These are phyloP conservation scores for Gelatoporia subvermispora DNA, from an alignment of 768 basidiomycete species.

Conservation along the genomic window DNA sequence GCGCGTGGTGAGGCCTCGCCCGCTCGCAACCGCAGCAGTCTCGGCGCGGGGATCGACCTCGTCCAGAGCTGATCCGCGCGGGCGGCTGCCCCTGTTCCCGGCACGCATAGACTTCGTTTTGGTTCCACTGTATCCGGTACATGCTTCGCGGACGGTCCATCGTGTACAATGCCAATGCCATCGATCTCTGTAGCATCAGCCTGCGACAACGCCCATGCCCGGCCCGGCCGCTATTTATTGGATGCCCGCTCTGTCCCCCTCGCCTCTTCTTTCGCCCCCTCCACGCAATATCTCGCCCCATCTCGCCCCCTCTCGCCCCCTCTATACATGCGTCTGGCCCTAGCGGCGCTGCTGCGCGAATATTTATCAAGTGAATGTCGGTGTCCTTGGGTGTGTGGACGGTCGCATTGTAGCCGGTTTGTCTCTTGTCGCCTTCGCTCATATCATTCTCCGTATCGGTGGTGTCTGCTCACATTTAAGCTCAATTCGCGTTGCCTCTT, in stretches of 20 bases:
- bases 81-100: background rate
- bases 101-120: background rate
- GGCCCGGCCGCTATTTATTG: slow-evolving; percentile 3
- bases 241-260: background rate
- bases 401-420: slow-evolving; percentile 6
- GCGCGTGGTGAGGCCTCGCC: background rate
- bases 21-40: slow-evolving; percentile 4
- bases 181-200: slow-evolving; percentile 1
- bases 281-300: too few species aligned
- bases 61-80: slow-evolving; percentile 7
- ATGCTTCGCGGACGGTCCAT: background rate
- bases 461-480: slow-evolving; percentile 5
- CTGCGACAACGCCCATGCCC: background rate
- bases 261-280: background rate
- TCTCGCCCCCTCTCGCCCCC: background rate
- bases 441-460: background rate
- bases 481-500: background rate
- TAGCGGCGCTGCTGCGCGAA: background rate
- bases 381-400: slow-evolving; percentile 1
- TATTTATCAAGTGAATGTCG: background rate
- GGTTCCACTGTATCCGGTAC: background rate
- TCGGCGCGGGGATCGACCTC: slow-evolving; percentile 21
- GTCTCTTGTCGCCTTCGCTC: background rate
- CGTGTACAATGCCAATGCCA: slow-evolving; percentile 1
- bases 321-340: background rate